Evolutionary conservation across 2,329 filamentous ascomycete genomes (phyloP), one percentile per base, ranked within the genome.

Genomic region (Fusarium aywerte): DNA sequence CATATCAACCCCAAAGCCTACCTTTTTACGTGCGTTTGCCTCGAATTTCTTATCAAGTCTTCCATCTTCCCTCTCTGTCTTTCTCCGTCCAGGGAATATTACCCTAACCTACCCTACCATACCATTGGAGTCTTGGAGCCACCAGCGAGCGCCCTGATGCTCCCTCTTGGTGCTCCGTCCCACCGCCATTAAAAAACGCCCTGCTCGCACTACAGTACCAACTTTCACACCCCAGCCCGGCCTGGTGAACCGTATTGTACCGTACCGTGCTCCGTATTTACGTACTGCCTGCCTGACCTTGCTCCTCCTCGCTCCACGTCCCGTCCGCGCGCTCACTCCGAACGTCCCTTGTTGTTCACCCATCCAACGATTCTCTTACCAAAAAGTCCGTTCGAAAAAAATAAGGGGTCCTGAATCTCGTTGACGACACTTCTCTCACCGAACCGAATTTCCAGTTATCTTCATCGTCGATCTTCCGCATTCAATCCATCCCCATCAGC

Each of bases 161-260:
- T 42, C 48, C 58, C 54, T 40, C 59, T 62, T 54, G 54, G 54
- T 55, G 44, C 49, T 64, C 59, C 70, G 68, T 76, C 66, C 71
- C 69, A 73, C 73, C 65, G 70, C 73, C 64, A 65, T 62, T 35
- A 67, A 61, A 67, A n/a, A 63, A 64, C 65, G 67, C 65, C 57
- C 60, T 58, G 40, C 52, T 45, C 53, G 47, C 63, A 57, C 50
- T 51, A 49, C 45, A 38, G 21, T 25, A 36, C 27, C 55, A 27
- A 31, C 33, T 35, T 39, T 15, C 53, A 35, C 33, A 55, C 65
- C 65, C 64, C 35, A 48, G 45, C 32, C 31, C 21, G 23, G 45
- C 56, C 51, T 42, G 43, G 60, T 65, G 50, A 66, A 58, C 65
- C 48, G 65, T 58, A 42, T 42, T 32, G 40, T 62, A 58, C 54